These are phyloP conservation scores for Penicillium sp. DNA, from an alignment of 2,329 filamentous ascomycete genomes.

Conservation along the genomic window DNA sequence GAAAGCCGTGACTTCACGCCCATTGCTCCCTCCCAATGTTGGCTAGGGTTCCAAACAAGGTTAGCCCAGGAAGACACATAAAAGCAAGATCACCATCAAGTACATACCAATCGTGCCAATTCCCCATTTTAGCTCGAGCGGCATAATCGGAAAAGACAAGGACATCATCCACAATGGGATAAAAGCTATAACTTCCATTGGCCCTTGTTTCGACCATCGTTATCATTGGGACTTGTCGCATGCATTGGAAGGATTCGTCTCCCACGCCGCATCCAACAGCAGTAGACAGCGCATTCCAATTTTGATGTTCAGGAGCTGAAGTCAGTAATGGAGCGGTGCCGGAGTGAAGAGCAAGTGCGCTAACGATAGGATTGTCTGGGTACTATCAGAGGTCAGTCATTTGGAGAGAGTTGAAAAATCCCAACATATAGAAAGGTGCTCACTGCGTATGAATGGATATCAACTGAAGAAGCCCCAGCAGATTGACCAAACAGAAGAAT, in stretches of 20 bases:
- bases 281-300: conserved; percentile 10
- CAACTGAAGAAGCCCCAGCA: conserved; percentile 42
- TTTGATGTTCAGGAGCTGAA: background rate
- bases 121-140: conserved; percentile 1
- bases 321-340: conserved; percentile 5
- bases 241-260: conserved; percentile 1
- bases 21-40: conserved; percentile 7
- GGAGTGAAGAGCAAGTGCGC: conserved; percentile 9
- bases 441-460: conserved; percentile 14
- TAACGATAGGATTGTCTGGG: conserved; percentile 3
- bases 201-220: conserved; percentile 5
- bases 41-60: background rate
- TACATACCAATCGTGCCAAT: conserved; percentile 6
- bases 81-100: background rate
- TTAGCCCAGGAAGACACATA: background rate
- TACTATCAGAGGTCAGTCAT: background rate
- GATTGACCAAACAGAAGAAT: conserved; percentile 53
- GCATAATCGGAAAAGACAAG: conserved; percentile 11
- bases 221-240: background rate
- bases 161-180: conserved; percentile 2
- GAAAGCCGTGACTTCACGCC: background rate
- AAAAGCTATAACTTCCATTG: conserved; percentile 1
- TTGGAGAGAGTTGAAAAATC: background rate
- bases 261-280: conserved; percentile 6
- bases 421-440: background rate